phyloP scores from a whole-genome alignment of 192 early-diverging fungal species.

The Dispira simplex region DNA sequence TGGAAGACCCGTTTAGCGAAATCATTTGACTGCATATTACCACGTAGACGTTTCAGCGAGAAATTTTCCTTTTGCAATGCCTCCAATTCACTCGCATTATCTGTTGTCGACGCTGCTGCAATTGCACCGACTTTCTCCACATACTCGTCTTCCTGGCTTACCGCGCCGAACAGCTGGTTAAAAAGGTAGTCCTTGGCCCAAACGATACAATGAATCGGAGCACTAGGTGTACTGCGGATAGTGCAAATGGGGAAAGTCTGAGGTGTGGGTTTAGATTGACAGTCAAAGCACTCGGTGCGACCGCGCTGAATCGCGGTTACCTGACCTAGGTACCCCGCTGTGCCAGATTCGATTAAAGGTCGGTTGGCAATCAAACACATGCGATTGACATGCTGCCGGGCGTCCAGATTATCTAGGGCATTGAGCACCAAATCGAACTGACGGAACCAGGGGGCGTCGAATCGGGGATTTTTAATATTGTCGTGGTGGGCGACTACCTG shows the following conservation, averaged over 20 bases:
- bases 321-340: constrained; percentile 88
- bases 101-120: not conserved
- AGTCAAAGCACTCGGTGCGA: constrained; percentile 85
- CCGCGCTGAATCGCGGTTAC: constrained; percentile 72
- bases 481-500: constrained; percentile 57
- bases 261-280: constrained; percentile 67
- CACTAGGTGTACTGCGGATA: constrained; percentile 86
- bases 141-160: constrained; percentile 34
- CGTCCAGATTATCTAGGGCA: constrained; percentile 92
- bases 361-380: constrained; percentile 89
- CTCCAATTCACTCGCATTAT: constrained; percentile 47
- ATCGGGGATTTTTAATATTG: constrained; percentile 79
- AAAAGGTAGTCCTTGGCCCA: constrained; percentile 98
- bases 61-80: constrained; percentile 55
- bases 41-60: constrained; percentile 51
- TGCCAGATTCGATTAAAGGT: constrained; percentile 93
- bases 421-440: constrained; percentile 86
- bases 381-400: constrained; percentile 82
- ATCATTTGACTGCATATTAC: constrained; percentile 33
- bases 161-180: constrained; percentile 57
- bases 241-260: constrained; percentile 95
- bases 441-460: constrained; percentile 76
- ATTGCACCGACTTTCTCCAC: constrained; percentile 24
- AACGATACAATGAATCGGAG: constrained; percentile 95
- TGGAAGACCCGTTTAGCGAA: constrained; percentile 49